Percentiles rank a stretch among this genome's conserved stretches.
These are phyloP conservation scores for Candida michaelii DNA, from an alignment of 805 yeast species.

Conservation along the genomic window DNA sequence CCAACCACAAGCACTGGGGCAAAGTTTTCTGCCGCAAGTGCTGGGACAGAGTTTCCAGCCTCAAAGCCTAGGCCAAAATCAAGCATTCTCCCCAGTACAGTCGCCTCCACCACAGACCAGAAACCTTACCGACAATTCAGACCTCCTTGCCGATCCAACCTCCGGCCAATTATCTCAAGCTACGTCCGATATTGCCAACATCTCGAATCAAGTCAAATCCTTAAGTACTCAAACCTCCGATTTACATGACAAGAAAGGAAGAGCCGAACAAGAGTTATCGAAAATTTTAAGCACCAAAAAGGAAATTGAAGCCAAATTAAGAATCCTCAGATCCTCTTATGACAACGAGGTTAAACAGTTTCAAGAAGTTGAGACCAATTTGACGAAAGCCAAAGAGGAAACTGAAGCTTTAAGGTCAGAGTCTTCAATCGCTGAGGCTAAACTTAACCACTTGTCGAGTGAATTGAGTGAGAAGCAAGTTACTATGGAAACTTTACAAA, in stretches of 20 bases:
- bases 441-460: constrained; percentile 64
- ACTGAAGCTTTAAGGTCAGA: constrained; percentile 70
- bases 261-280: constrained; percentile 77
- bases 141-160: constrained; percentile 58
- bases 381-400: constrained; percentile 62
- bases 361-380: constrained; percentile 63
- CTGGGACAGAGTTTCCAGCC: neutral
- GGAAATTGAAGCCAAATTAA: constrained; percentile 71
- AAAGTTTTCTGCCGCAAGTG: constrained; percentile 18
- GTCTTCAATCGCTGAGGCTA: constrained; percentile 75
- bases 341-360: constrained; percentile 78
- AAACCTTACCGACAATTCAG: constrained; percentile 23
- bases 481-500: constrained; percentile 65
- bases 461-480: constrained; percentile 61
- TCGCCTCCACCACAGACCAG: constrained; percentile 15
- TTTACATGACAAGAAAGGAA: constrained; percentile 65
- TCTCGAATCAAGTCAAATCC: constrained; percentile 81
- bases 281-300: constrained; percentile 63
- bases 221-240: constrained; percentile 71
- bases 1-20: constrained; percentile 1
- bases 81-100: constrained; percentile 15
- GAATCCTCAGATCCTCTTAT: constrained; percentile 64
- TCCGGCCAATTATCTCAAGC: constrained; percentile 73
- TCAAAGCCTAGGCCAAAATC: no score
- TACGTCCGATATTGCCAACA: constrained; percentile 80